Base-by-base conservation (phyloP, 352 stramenopile genomes). In the Blastocystis sp. region DNA sequence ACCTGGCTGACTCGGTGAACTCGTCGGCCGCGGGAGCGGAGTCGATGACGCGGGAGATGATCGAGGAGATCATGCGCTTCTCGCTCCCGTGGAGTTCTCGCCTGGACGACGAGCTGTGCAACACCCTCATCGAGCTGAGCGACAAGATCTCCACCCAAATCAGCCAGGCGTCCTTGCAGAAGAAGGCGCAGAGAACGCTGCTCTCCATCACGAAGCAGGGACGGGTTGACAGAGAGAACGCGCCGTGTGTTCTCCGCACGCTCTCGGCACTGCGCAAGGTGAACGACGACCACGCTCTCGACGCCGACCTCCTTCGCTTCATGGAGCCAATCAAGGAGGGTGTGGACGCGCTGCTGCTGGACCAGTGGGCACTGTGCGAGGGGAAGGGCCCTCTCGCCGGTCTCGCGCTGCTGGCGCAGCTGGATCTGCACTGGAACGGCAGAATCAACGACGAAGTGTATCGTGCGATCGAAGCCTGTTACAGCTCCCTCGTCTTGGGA, bases 1-100 rank as follows among this genome's bases (percentile, higher is more conserved):
- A 33, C 31, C 35, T 85, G 3, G 2, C 35, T 0, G 74, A 85
- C 31, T n/a, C 33, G 65, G 33, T 85, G n/a, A 85, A 85, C 33
- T 29, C 74, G 1, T 26, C 41, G 6, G 35, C 50, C 16, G 35
- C 74, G 6, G 55, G 51, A 3, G 33, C 35, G 12, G 74, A 85
- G 51, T 67, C 13, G 19, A 37, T 85, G 3, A 50, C 74, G 3
- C 60, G 2, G 13, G 51, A 85, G 35, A 41, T 50, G 24, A 51
- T 85, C 35, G 31, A 85, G 2, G 35, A 39, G n/a, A 35, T 50
- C 24, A 35, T 67, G 21, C 21, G 21, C 16, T n/a, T 29, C 12
- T 19, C 24, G 35, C 35, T 62, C 21, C 3, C 26, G 9, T 35
- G n/a, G 45, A 39, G 33, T 21, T 21, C 21, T 2, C 3, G 21